These are phyloP conservation scores for Aspergillus flavus DNA, from an alignment of 2,329 filamentous ascomycete species.

Conservation along the genomic window DNA sequence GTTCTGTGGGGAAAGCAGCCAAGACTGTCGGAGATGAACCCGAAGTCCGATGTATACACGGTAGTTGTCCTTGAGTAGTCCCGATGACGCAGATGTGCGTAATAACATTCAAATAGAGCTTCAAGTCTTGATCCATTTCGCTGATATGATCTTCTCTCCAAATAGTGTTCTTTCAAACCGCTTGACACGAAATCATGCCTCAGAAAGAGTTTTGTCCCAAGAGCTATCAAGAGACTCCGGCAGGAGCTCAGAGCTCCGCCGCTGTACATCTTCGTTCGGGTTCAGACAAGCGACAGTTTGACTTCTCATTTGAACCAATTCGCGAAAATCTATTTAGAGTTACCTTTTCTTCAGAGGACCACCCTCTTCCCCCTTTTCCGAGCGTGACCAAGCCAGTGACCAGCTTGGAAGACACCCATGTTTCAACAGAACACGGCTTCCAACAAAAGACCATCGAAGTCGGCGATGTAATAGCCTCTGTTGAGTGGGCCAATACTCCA, in stretches of 20 bases:
- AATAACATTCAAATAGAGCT: slow-evolving; percentile 25
- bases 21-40: slow-evolving; percentile 30
- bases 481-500: slow-evolving; percentile 63
- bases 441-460: slow-evolving; percentile 50
- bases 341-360: slow-evolving; percentile 63
- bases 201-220: slow-evolving; percentile 51
- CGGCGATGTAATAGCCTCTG: slow-evolving; percentile 54
- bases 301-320: slow-evolving; percentile 66
- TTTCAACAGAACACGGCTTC: slow-evolving; percentile 33
- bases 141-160: neutral
- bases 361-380: slow-evolving; percentile 67
- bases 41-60: slow-evolving; percentile 31
- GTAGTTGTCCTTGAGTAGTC: neutral
- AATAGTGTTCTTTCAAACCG: neutral
- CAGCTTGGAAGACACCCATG: slow-evolving; percentile 36
- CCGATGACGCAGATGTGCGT: neutral
- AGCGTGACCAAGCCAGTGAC: slow-evolving; percentile 54
- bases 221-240: slow-evolving; percentile 36
- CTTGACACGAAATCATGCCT: slow-evolving; percentile 43
- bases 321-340: slow-evolving; percentile 67
- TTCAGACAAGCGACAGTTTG: slow-evolving; percentile 45
- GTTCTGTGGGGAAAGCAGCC: neutral
- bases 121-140: neutral
- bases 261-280: slow-evolving; percentile 49
- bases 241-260: slow-evolving; percentile 24